Conservation (phyloP, 768 basidiomycete genomes). For the Vishniacozyma victoriae region DNA sequence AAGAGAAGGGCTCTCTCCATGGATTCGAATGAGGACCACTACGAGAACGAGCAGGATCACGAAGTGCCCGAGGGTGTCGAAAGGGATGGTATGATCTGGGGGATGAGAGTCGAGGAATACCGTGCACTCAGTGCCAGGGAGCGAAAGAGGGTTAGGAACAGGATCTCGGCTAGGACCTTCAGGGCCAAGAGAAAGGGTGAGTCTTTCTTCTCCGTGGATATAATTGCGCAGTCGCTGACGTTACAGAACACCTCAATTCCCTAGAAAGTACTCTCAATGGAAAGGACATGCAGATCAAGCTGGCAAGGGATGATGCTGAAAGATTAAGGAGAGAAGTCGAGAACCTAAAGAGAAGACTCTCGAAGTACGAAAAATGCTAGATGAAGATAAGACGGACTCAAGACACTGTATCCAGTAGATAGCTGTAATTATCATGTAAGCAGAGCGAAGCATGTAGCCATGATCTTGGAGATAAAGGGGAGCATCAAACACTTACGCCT, state of each 20-base stretch:
- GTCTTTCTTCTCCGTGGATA: conserved; percentile 3
- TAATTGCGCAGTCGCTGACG: not conserved
- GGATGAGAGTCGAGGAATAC: conserved; percentile 44
- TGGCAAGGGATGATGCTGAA: conserved; percentile 29
- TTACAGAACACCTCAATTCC: conserved; percentile 32
- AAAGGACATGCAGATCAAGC: conserved; percentile 33
- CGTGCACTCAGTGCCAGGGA: conserved; percentile 38
- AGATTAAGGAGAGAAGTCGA: conserved; percentile 25
- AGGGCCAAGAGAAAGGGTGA: conserved; percentile 44
- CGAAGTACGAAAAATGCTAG: conserved; percentile 11
- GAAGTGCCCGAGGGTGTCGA: conserved; percentile 42
- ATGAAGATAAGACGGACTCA: no score
- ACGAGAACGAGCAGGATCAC: conserved; percentile 24
- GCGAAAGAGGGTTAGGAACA: conserved; percentile 43
- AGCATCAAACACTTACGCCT: no score
- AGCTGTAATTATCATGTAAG: not conserved
- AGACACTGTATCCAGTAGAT: not conserved
- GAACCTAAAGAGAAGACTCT: conserved; percentile 12
- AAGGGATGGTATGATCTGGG: conserved; percentile 46
- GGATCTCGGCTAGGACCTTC: conserved; percentile 45
- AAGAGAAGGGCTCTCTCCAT: not conserved
- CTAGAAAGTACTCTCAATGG: conserved; percentile 22
- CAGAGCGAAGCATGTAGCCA: not conserved
- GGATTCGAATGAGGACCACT: conserved; percentile 11
- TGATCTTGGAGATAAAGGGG: no score